Evolutionary conservation across 352 stramenopile genomes (phyloP).

Genomic region (Blastocystis sp.): DNA sequence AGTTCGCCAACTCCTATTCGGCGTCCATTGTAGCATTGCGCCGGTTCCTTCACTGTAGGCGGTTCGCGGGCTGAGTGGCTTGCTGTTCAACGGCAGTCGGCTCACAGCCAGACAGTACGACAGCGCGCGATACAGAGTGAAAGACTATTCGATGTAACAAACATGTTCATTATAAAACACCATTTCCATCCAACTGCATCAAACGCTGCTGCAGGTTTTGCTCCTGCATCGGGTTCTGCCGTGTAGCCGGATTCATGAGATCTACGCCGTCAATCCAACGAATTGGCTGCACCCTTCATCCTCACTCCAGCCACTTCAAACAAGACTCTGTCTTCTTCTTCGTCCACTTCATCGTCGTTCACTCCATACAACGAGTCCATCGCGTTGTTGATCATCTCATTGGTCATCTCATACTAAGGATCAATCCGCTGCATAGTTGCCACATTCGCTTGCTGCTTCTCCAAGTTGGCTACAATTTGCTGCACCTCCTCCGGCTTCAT

Average conservation of each 20-base stretch:
- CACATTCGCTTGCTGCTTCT: background rate
- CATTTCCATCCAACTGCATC: background rate
- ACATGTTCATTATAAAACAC: background rate
- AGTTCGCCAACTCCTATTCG: conserved; percentile 47
- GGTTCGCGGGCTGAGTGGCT: conserved; percentile 13
- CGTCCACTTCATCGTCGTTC: background rate
- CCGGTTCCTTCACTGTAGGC: background rate
- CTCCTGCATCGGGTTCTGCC: background rate
- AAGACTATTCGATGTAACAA: background rate
- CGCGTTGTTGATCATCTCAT: background rate
- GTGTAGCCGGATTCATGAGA: background rate
- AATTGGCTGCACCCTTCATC: background rate
- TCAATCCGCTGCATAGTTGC: background rate
- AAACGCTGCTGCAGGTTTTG: background rate
- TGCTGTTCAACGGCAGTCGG: conserved; percentile 9
- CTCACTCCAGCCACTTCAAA: background rate
- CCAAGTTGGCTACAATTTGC: background rate
- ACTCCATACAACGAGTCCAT: background rate
- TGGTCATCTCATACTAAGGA: conserved; percentile 10
- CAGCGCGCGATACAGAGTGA: conserved; percentile 22
- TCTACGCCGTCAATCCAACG: background rate
- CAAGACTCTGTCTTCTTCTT: background rate
- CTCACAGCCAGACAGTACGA: conserved; percentile 42
- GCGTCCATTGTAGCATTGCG: conserved; percentile 9
- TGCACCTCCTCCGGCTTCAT: background rate